Conservation (phyloP, 495 filamentous ascomycete species). For the Chaetomidium leptoderma region DNA sequence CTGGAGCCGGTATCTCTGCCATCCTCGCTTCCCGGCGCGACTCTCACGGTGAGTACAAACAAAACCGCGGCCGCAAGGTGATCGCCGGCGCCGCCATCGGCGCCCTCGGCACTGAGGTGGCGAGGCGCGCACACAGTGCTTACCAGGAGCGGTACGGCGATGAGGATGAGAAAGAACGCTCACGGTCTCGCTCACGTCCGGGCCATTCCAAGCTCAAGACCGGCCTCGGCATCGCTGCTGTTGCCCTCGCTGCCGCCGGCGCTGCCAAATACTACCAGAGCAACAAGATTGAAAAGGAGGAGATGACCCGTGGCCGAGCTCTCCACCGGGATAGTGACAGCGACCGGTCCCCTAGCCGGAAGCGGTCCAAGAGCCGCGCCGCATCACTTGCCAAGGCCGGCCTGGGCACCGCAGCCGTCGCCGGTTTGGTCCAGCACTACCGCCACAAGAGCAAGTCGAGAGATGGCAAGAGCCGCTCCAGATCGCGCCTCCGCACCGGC, state of each 20-base stretch:
- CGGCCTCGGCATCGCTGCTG: conserved; percentile 73
- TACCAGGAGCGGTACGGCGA: conserved; percentile 63
- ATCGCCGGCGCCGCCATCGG: conserved; percentile 77
- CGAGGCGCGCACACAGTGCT: conserved; percentile 65
- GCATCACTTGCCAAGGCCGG: conserved; percentile 72
- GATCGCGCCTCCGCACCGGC: conserved; percentile 53
- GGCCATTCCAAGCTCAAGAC: conserved; percentile 55
- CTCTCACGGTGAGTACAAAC: conserved; percentile 52
- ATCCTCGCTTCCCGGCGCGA: conserved; percentile 65
- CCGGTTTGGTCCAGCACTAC: conserved; percentile 68
- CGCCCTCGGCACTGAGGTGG: conserved; percentile 73
- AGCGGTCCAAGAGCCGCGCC: conserved; percentile 57
- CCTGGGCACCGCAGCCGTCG: conserved; percentile 70
- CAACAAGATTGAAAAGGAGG: conserved; percentile 62
- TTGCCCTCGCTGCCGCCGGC: conserved; percentile 67
- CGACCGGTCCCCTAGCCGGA: conserved; percentile 39
- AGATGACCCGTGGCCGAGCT: conserved; percentile 63
- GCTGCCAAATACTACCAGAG: conserved; percentile 72
- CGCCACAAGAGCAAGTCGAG: conserved; percentile 63
- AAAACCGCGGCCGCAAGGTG: conserved; percentile 66
- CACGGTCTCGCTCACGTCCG: conserved; percentile 53
- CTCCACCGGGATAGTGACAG: conserved; percentile 51
- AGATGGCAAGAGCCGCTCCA: conserved; percentile 54
- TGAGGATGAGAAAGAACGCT: conserved; percentile 41
- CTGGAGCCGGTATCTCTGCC: conserved; percentile 72